Evolutionary conservation across 2,329 filamentous ascomycete genomes (phyloP).

Genomic region (Colletotrichum karsti): DNA sequence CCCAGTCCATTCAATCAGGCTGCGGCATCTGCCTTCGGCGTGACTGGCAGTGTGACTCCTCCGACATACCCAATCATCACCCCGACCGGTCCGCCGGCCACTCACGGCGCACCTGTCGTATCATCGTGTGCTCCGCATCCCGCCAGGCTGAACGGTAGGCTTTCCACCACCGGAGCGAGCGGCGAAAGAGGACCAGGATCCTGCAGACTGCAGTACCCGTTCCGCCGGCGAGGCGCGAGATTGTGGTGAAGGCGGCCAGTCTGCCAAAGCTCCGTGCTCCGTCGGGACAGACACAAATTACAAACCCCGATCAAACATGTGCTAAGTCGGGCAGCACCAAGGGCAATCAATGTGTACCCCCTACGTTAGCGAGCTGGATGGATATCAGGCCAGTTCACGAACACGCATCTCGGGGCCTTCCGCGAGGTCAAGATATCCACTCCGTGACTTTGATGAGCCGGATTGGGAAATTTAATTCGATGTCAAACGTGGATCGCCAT

Average conservation of each 20-base stretch:
- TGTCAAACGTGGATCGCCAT: no score
- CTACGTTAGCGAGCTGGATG: no score
- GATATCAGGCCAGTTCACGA: background rate
- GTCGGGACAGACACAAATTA: background rate
- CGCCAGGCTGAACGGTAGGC: constrained; percentile 13
- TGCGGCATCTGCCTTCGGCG: background rate
- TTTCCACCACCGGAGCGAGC: background rate
- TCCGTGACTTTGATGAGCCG: no score
- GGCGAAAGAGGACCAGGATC: background rate
- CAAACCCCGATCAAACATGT: no score
- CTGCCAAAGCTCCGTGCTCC: background rate
- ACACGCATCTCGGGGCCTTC: no score
- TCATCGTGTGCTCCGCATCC: background rate
- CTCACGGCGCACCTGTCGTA: background rate
- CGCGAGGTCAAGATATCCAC: no score
- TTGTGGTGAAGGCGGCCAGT: background rate
- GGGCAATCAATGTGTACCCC: no score
- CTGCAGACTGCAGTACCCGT: background rate
- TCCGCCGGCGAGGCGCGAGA: background rate
- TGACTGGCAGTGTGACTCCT: background rate
- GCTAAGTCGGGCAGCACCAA: no score
- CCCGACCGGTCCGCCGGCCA: background rate
- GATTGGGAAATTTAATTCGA: no score
- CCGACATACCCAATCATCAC: background rate
- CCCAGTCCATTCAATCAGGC: background rate